Evolutionary conservation across 306 rosid species (phyloP).

Genomic region (Ammopiptanthus mongolicus): DNA sequence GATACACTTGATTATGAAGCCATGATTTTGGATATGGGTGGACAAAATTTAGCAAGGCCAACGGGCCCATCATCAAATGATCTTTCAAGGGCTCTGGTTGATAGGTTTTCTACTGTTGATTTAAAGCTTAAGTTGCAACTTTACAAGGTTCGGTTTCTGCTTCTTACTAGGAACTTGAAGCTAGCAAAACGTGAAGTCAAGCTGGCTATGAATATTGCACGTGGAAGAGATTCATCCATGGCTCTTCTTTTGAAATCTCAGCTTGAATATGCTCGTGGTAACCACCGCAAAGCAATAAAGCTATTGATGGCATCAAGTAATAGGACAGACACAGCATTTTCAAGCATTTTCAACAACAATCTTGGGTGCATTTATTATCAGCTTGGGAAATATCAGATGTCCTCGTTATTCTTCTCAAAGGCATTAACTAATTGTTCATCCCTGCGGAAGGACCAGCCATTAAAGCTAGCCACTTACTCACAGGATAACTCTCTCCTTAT

Average conservation of each 20-base stretch:
- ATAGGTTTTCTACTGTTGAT: constrained; percentile 66
- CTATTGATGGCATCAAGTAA: constrained; percentile 82
- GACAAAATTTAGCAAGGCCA: constrained; percentile 59
- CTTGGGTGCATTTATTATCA: constrained; percentile 94
- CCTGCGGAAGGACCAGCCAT: constrained; percentile 72
- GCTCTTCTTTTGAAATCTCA: constrained; percentile 96
- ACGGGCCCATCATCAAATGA: constrained; percentile 61
- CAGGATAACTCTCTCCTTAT: constrained; percentile 84
- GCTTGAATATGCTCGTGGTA: constrained; percentile 94
- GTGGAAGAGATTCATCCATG: constrained; percentile 81
- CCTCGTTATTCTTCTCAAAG: constrained; percentile 81
- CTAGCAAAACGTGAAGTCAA: constrained; percentile 96
- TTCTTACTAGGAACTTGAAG: constrained; percentile 85
- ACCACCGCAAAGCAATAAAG: constrained; percentile 95
- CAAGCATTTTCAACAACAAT: constrained; percentile 83
- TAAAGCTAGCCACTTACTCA: constrained; percentile 62
- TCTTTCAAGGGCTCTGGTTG: constrained; percentile 56
- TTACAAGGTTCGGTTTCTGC: constrained; percentile 85
- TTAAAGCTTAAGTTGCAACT: constrained; percentile 93
- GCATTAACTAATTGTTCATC: constrained; percentile 73
- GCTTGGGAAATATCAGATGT: constrained; percentile 88
- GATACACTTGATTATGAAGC: constrained; percentile 79
- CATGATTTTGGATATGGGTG: constrained; percentile 60
- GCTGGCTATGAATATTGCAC: constrained; percentile 91
- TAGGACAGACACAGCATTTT: constrained; percentile 64